phyloP scores from a whole-genome alignment of 1,284 basidiomycete genomes.

The Neotropicomus parvogracilis region DNA sequence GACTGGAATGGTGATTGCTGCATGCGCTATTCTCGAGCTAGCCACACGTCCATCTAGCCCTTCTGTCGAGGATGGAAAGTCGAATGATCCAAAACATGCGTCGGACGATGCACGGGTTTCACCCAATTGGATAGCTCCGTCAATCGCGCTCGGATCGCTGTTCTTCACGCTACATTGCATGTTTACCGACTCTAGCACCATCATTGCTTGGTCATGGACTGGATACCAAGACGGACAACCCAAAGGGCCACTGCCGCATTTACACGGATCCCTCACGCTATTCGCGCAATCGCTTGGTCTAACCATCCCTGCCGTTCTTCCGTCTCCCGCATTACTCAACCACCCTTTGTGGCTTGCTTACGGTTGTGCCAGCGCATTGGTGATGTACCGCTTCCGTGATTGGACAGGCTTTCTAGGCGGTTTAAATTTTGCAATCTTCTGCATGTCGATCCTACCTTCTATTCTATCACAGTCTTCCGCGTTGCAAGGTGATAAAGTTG shows the following conservation, averaged over 20 bases:
- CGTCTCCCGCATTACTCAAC: slow-evolving; percentile 31
- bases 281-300: slow-evolving; percentile 62
- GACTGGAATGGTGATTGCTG: slow-evolving; percentile 52
- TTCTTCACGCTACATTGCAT: slow-evolving; percentile 79
- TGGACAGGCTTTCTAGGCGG: slow-evolving; percentile 80
- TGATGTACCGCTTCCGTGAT: slow-evolving; percentile 59
- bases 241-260: slow-evolving; percentile 71
- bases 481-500: slow-evolving; percentile 35
- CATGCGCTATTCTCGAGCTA: slow-evolving; percentile 51
- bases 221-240: slow-evolving; percentile 66
- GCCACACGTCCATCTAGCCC: slow-evolving; percentile 34
- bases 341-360: slow-evolving; percentile 52
- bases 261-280: slow-evolving; percentile 70
- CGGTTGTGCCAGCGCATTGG: slow-evolving; percentile 50
- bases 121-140: slow-evolving; percentile 45
- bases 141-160: slow-evolving; percentile 69
- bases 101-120: slow-evolving; percentile 13
- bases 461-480: slow-evolving; percentile 43
- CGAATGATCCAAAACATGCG: slow-evolving; percentile 2
- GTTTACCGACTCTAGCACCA: slow-evolving; percentile 76
- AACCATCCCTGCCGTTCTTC: slow-evolving; percentile 40
- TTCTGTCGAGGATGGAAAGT: slow-evolving; percentile 12
- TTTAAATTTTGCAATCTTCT: slow-evolving; percentile 62
- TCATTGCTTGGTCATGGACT: slow-evolving; percentile 90
- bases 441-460: slow-evolving; percentile 61